Evolutionary conservation across 352 stramenopile genomes (phyloP).

Genomic region (Phytophthora chlamydospora): DNA sequence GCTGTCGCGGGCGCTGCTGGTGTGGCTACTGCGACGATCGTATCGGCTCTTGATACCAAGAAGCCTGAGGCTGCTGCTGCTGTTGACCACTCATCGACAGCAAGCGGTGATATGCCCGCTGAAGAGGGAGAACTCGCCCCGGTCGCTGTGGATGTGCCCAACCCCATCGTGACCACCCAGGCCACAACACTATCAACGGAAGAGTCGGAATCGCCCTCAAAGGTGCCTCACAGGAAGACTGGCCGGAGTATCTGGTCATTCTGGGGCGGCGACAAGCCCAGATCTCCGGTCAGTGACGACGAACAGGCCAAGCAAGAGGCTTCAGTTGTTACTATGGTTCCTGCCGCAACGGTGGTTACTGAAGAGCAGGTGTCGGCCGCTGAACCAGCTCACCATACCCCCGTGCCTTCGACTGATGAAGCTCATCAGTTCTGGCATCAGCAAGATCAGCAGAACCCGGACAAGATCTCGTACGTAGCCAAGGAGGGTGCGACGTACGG

Average conservation of each 20-base stretch:
- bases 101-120: not conserved
- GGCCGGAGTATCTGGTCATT: conserved; percentile 37
- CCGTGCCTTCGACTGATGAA: not conserved
- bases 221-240: conserved; percentile 17
- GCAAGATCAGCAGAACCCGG: conserved; percentile 14
- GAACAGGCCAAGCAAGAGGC: conserved; percentile 1
- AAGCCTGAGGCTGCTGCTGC: not conserved
- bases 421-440: conserved; percentile 14
- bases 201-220: conserved; percentile 8
- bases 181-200: conserved; percentile 2
- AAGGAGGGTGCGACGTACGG: conserved; percentile 13
- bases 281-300: conserved; percentile 12
- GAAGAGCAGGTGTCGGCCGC: not conserved
- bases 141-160: not conserved
- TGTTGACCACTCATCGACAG: not conserved
- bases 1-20: conserved; percentile 1
- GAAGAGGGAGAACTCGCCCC: not conserved
- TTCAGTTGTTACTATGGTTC: not conserved
- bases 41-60: not conserved
- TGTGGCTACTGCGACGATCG: not conserved
- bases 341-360: not conserved
- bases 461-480: conserved; percentile 10
- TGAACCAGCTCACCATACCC: not conserved
- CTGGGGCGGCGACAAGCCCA: conserved; percentile 21
- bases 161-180: not conserved